Evolutionary conservation across 148 eudicot genomes (phyloP), one percentile per base, ranked within the genome.

Genomic region (Fallopia convolvulus): DNA sequence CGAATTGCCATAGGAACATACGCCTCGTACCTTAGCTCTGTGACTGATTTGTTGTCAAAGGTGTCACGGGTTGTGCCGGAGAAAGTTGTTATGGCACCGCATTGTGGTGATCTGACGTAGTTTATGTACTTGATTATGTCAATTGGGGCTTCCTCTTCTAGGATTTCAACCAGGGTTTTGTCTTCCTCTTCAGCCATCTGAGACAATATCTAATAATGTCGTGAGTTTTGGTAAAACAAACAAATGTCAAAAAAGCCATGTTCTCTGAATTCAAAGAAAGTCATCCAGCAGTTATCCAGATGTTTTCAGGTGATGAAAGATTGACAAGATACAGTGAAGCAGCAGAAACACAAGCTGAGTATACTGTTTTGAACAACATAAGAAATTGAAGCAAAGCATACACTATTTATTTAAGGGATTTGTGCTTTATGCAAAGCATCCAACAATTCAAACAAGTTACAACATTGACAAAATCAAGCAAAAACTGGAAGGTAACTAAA

Each of bases 21-120:
- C 12, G 98, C 94, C 83, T 94, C 98, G 30, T 94, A 94, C 63
- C 97, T 84, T n/a, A 94, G 86, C 86, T 94, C 98, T 52, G 89
- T 18, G 17, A 94, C 98, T 0, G 82, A 78, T 70, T 91, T 92
- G 6, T 92, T 93, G 26, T 90, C 87, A 76, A 94, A 94, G 11
- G 90, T 90, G 82, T 94, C 95, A 1, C 97, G 95, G 0, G 98
- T 92, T 3, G 95, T 94, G 76, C 98, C 98, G 21, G 89, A 86
- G 85, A 94, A 94, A 40, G 98, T 94, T 14, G 97, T 81, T 11
- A 92, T 86, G 76, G 97, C 97, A 42, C 97, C 97, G 74, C 97
- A 92, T 30, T 79, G 76, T 12, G 97, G 97, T 33, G 93, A 83
- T 9, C 80, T 89, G 15, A 94, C 98, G 26, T 81, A 89, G 17